These are phyloP conservation scores for Warburgia ugandensis DNA, from an alignment of 164 flowering plant genomes.

Conservation along the genomic window DNA sequence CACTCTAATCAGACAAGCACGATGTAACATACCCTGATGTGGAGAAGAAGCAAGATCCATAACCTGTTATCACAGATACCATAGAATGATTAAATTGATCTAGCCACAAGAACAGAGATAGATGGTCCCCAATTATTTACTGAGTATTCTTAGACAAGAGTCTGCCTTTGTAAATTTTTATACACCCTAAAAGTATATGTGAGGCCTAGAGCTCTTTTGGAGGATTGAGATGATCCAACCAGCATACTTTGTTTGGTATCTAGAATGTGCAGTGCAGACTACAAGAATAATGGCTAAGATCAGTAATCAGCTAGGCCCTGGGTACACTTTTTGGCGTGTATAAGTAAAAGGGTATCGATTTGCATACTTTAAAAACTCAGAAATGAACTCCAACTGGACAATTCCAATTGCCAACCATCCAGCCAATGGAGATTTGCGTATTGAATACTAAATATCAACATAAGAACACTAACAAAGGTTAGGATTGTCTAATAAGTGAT, in stretches of 20 bases:
- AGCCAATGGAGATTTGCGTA: too few relatives aligned
- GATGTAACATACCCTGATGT: constrained; percentile 40
- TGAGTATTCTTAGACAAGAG: not conserved
- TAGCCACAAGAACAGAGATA: not conserved
- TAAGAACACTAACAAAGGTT: not conserved
- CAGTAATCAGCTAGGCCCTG: too few relatives aligned
- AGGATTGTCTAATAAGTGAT: not conserved
- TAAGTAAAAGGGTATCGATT: too few relatives aligned
- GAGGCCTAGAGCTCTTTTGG: too few relatives aligned
- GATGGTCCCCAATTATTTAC: not conserved
- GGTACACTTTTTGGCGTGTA: too few relatives aligned
- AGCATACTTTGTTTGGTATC: too few relatives aligned
- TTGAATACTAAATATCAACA: not conserved
- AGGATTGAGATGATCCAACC: not conserved
- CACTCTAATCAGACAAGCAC: not conserved
- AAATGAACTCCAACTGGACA: too few relatives aligned
- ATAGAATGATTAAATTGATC: not conserved
- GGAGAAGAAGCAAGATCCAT: constrained; percentile 47
- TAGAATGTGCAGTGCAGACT: too few relatives aligned
- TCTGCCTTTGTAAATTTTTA: not conserved
- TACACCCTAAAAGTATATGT: not conserved
- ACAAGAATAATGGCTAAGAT: too few relatives aligned
- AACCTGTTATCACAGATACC: constrained; percentile 36
- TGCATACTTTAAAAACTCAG: too few relatives aligned
- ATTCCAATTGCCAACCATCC: too few relatives aligned